phyloP scores from a whole-genome alignment of 352 stramenopile species.

The Phytophthora ohioensis region DNA sequence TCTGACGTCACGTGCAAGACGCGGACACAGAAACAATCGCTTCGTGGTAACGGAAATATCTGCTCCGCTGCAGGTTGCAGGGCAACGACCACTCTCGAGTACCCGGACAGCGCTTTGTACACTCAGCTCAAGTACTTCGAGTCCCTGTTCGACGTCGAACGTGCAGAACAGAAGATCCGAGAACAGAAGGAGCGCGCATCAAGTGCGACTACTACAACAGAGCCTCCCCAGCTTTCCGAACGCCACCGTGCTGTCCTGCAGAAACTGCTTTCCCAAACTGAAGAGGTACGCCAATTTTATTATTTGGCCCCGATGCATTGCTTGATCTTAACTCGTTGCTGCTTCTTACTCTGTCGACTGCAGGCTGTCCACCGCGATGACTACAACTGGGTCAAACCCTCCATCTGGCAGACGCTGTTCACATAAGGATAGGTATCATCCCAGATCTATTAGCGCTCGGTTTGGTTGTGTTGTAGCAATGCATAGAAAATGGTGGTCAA shows the following conservation, averaged over 20 bases:
- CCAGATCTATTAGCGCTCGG: constrained; percentile 2
- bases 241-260: constrained; percentile 81
- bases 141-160: constrained; percentile 95
- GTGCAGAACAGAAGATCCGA: constrained; percentile 83
- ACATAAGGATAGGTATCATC: constrained; percentile 46
- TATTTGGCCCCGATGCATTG: neutral
- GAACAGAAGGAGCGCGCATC: constrained; percentile 66
- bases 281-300: constrained; percentile 52
- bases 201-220: constrained; percentile 33
- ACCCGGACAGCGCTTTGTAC: constrained; percentile 92
- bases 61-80: constrained; percentile 94
- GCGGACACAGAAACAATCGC: constrained; percentile 95
- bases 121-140: constrained; percentile 98
- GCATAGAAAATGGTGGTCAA: constrained; percentile 32
- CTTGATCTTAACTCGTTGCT: constrained; percentile 7
- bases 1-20: constrained; percentile 96
- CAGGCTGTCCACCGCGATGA: constrained; percentile 86
- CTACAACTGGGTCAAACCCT: constrained; percentile 95
- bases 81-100: constrained; percentile 90
- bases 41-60: constrained; percentile 92
- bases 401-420: constrained; percentile 90
- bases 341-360: constrained; percentile 13
- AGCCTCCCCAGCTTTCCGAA: constrained; percentile 63
- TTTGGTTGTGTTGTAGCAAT: constrained; percentile 28
- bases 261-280: constrained; percentile 80